phyloP scores from a whole-genome alignment of 371 early-diverging fungal genomes.

The Coemansia sp. region DNA sequence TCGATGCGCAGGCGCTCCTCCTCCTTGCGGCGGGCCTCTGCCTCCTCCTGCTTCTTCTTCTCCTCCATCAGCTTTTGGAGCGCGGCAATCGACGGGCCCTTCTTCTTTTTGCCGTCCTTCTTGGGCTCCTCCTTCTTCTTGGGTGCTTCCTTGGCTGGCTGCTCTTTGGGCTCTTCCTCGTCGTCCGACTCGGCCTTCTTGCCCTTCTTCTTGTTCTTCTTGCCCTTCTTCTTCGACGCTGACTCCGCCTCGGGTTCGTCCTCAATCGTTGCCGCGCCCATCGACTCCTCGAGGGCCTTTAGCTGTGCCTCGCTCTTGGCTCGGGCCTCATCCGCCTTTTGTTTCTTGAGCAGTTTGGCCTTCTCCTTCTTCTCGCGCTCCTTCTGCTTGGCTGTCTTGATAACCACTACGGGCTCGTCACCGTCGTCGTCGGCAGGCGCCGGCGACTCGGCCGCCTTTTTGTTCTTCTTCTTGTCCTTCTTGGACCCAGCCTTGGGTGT shows the following conservation, averaged over 20 bases:
- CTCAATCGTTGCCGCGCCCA: slow-evolving; percentile 30
- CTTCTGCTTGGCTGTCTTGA: slow-evolving; percentile 63
- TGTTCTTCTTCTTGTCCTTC: slow-evolving; percentile 43
- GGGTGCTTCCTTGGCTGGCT: slow-evolving; percentile 1
- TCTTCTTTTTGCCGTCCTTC: slow-evolving; percentile 53
- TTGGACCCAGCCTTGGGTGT: slow-evolving; percentile 7
- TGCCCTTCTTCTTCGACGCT: slow-evolving; percentile 53
- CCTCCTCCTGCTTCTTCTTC: slow-evolving; percentile 61
- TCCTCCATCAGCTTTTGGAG: slow-evolving; percentile 69
- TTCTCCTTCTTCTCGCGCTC: slow-evolving; percentile 79
- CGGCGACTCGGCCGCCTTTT: slow-evolving; percentile 15
- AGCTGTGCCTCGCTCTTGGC: slow-evolving; percentile 51
- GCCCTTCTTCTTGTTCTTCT: slow-evolving; percentile 52
- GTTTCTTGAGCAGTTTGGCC: slow-evolving; percentile 75
- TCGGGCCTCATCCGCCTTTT: slow-evolving; percentile 59
- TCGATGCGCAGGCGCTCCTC: slow-evolving; percentile 62
- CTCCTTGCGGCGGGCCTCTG: slow-evolving; percentile 54
- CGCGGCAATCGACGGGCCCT: slow-evolving; percentile 59
- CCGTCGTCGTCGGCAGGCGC: slow-evolving; percentile 13
- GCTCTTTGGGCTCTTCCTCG: not conserved
- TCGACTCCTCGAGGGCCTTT: slow-evolving; percentile 44
- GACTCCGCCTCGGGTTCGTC: slow-evolving; percentile 20
- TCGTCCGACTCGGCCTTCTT: slow-evolving; percentile 21
- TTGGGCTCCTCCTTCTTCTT: slow-evolving; percentile 46
- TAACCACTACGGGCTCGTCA: slow-evolving; percentile 47